Percentiles rank a stretch among this genome's conserved stretches.
These are phyloP conservation scores for Tieghemostelium lacteum DNA, from an alignment of 78 protist genomes.

Conservation along the genomic window DNA sequence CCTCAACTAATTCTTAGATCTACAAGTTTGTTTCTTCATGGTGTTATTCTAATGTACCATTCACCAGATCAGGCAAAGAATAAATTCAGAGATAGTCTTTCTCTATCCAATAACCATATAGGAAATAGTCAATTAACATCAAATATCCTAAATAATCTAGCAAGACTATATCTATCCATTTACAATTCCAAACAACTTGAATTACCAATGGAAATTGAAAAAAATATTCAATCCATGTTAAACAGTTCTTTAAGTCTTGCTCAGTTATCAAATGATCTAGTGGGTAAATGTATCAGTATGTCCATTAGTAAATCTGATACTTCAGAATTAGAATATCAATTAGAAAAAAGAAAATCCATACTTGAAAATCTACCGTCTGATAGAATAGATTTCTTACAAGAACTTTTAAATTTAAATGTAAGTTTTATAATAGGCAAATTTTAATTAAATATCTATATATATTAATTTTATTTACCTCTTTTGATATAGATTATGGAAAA, in stretches of 20 bases:
- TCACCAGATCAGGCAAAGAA: slow-evolving; percentile 16
- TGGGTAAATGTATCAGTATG: neutral
- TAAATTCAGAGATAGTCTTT: slow-evolving; percentile 49
- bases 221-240: slow-evolving; percentile 11
- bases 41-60: neutral
- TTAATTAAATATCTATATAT: no score
- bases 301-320: neutral
- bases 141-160: slow-evolving; percentile 25
- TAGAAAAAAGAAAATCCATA: neutral
- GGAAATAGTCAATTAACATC: slow-evolving; percentile 43
- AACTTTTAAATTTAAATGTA: no score
- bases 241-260: slow-evolving; percentile 3
- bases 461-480: neutral
- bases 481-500: no score
- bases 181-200: neutral
- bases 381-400: neutral
- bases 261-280: neutral
- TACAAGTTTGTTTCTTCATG: slow-evolving; percentile 19
- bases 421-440: no score
- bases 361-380: neutral
- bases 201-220: neutral
- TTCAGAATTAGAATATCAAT: neutral
- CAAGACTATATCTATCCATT: slow-evolving; percentile 13
- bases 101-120: slow-evolving; percentile 19
- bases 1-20: slow-evolving; percentile 37